Base-by-base conservation (phyloP, 163 green algal genomes). In the Chlamydomonas reinhardtii region DNA sequence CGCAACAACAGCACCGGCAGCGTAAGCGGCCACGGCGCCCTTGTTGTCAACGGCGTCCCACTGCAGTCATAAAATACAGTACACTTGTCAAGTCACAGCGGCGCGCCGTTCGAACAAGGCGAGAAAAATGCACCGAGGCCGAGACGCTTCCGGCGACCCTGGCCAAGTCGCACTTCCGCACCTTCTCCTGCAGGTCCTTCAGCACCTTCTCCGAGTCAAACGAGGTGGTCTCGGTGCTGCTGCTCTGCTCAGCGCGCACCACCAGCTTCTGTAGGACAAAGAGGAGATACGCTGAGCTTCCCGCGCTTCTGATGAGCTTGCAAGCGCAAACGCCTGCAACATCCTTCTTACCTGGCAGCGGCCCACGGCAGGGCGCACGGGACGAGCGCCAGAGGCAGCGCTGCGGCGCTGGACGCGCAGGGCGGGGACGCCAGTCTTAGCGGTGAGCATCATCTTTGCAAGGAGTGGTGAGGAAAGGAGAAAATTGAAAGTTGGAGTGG, bases 11-110 rank as follows among this genome's bases (percentile, higher is more conserved):
- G 93, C 94, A 52, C 94, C 97, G 20, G 78, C 94, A 76, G 85
- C 92, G 79, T 98, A 98, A 24, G 98, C 84, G 59, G 93, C 90
- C 39, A 98, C 94, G 31, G 93, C 90, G 29, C 92, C 93, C 94
- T 99, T 99, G 94, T 99, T 96, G 78, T 99, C 97, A 16, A 98
- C 92, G 24, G 84, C 71, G 56, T 99, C 97, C 96, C 96, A 99
- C 97, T 99, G 94, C 66, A 48, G n/a, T 35, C 24, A 82, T 16
- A 73, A 70, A 77, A 31, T 1, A 34, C 32, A 73, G 24, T 78
- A 6, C 24, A 35, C 19, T 27, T 56, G 43, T n/a, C 14, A 16
- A 19, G 27, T 75, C 34, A 48, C 6, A 19, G 31, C 54, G 1
- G 14, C 74, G 17, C 15, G 43, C 6, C 75, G 25, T 2, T 27